Conservation (phyloP, 208 protist genomes). For the Leishmania aethiopica region DNA sequence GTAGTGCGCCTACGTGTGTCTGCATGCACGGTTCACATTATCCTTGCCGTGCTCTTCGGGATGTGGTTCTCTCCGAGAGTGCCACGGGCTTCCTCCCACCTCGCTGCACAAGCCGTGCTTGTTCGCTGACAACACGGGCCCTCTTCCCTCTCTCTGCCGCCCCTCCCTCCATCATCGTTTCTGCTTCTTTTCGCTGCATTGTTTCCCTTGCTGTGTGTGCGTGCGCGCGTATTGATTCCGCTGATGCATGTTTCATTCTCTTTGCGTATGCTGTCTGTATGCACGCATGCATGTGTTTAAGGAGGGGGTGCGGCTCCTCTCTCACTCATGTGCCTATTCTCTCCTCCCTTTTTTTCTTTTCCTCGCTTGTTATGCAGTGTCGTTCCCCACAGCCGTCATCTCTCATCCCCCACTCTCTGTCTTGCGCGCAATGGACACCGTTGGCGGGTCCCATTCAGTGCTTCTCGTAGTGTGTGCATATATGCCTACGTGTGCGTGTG, state of each 20-base stretch:
- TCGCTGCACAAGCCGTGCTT: not conserved
- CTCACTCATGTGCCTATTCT: not conserved
- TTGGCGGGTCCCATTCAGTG: not conserved
- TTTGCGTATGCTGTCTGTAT: slow-evolving; percentile 4
- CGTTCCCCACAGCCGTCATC: not conserved
- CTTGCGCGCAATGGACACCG: not conserved
- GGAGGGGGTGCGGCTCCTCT: not conserved
- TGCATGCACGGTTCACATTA: not conserved
- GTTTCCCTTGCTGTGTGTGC: not conserved
- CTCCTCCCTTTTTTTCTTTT: not conserved
- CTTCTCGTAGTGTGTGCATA: not conserved
- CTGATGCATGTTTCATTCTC: slow-evolving; percentile 1
- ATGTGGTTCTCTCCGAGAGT: not conserved
- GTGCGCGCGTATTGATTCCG: not conserved
- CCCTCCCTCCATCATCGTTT: not conserved
- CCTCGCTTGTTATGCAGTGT: not conserved
- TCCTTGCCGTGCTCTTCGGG: not conserved
- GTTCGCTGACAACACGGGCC: not conserved
- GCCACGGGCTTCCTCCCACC: not conserved
- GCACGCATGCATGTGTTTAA: not conserved
- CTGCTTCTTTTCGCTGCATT: not conserved
- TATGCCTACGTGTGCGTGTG: not conserved
- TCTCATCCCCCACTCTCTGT: not conserved
- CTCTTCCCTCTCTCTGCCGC: not conserved
- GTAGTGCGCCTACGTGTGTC: not conserved